phyloP scores from a whole-genome alignment of 1,284 basidiomycete genomes.

The Cronartium quercuum region DNA sequence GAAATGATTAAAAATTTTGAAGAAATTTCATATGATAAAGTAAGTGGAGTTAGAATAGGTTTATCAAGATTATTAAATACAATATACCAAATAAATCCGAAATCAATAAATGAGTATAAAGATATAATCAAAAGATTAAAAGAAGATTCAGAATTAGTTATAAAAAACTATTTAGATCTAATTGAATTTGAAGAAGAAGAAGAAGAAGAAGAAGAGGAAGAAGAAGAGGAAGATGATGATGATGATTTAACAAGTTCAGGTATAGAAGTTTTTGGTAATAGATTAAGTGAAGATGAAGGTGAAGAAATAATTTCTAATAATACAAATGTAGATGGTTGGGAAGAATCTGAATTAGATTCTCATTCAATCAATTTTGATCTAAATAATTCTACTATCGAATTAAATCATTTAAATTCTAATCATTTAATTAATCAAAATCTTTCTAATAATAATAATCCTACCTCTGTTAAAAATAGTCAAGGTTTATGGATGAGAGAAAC shows the following conservation, averaged over 20 bases:
- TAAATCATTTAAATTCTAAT: background rate
- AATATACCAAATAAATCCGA: background rate
- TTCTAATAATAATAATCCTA: background rate
- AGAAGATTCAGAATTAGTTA: constrained; percentile 12
- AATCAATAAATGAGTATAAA: background rate
- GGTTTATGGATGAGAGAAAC: constrained; percentile 34
- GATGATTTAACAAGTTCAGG: constrained; percentile 31
- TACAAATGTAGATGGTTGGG: background rate
- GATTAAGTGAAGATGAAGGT: constrained; percentile 30
- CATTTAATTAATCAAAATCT: background rate
- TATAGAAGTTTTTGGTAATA: constrained; percentile 23
- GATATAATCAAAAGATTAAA: constrained; percentile 4
- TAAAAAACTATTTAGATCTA: constrained; percentile 19
- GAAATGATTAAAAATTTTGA: background rate
- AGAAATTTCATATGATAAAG: constrained; percentile 20
- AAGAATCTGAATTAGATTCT: no score
- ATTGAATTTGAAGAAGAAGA: background rate
- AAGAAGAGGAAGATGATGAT: no score
- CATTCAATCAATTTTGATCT: no score
- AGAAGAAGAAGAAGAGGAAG: constrained; percentile 28
- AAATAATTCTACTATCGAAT: no score
- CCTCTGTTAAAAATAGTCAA: background rate
- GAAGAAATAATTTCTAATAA: constrained; percentile 23
- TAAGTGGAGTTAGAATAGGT: constrained; percentile 28
- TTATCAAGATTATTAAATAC: constrained; percentile 22